Evolutionary conservation across 1,284 basidiomycete genomes (phyloP), one percentile per base, ranked within the genome.

Genomic region (Jaminaea rosea): DNA sequence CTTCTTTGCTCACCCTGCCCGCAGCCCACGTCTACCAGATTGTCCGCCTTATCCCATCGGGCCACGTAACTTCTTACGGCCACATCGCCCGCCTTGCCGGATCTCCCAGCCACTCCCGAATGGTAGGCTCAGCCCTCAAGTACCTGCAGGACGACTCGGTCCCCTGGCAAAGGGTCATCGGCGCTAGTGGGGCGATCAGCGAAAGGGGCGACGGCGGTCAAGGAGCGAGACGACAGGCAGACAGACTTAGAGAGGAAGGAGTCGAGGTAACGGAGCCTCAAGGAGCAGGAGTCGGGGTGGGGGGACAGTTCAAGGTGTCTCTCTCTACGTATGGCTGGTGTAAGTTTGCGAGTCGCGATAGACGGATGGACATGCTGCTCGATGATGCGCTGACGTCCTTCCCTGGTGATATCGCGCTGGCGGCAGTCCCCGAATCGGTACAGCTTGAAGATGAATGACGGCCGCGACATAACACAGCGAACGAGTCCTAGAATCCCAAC

Each of bases 131-230:
- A 2, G 70, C 70, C 1, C 56, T 72, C 8, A 69, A 69, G 44
- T 62, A 64, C 50, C 48, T 72, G 19, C 59, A 62, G 41, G 59
- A 59, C 23, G 50, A 55, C 28, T 36, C 48, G 13, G 62, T 70
- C 4, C 69, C 67, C 0, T 70, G 69, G 67, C 65, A 67, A 32
- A 59, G 71, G 8, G 69, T 73, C 23, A 58, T 73, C 32, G 50
- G 56, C 13, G 50, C 71, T 0, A 59, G 57, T 11, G 71, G 71
- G 2, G 53, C 59, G 24, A 71, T 73, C 46, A 62, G 68, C 5
- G 63, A 67, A 21, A 57, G 71, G n/a, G 71, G 71, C 10, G 69
- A 72, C 49, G 67, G 67, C 11, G 71, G 69, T 1, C 41, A 53
- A 2, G 71, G 62, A 3, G 69, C 69, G 3, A 34, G 47, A 1